Conservation (phyloP, 257 asterid species). For the Jacaranda mimosifolia region DNA sequence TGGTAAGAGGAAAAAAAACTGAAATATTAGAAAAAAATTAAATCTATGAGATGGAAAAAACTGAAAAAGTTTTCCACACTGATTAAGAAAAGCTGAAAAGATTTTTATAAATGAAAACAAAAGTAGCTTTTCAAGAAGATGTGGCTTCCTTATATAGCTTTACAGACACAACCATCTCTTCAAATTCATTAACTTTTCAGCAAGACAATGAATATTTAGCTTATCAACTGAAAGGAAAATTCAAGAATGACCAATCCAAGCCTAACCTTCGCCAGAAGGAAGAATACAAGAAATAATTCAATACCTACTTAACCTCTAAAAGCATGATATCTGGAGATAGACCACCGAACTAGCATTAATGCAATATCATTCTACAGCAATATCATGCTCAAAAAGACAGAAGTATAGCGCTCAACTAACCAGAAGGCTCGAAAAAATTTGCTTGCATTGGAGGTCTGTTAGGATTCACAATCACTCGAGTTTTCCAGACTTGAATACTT, state of each 20-base stretch:
- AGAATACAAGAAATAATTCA: slow-evolving; percentile 7
- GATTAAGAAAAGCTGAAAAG: not conserved
- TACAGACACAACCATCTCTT: slow-evolving; percentile 17
- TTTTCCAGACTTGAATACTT: slow-evolving; percentile 95
- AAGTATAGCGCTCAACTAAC: slow-evolving; percentile 60
- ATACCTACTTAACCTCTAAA: slow-evolving; percentile 30
- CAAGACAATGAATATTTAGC: slow-evolving; percentile 23
- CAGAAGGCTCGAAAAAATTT: slow-evolving; percentile 97
- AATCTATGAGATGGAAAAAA: not conserved
- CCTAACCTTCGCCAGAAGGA: slow-evolving; percentile 16
- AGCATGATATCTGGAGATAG: slow-evolving; percentile 27
- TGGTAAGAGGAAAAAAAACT: slow-evolving; percentile 5
- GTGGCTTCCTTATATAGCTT: slow-evolving; percentile 28
- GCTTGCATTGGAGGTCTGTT: slow-evolving; percentile 93
- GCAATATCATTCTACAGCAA: slow-evolving; percentile 23
- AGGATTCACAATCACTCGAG: slow-evolving; percentile 83
- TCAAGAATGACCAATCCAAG: slow-evolving; percentile 10
- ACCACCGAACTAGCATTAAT: slow-evolving; percentile 27
- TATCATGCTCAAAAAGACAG: slow-evolving; percentile 32
- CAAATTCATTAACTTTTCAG: slow-evolving; percentile 26
- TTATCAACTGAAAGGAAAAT: not conserved
- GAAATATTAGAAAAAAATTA: not conserved
- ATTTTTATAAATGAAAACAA: not conserved
- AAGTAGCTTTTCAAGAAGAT: slow-evolving; percentile 12
- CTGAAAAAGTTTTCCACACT: not conserved